Conservation (phyloP, 805 yeast species). For the Metschnikowia rubicola region DNA sequence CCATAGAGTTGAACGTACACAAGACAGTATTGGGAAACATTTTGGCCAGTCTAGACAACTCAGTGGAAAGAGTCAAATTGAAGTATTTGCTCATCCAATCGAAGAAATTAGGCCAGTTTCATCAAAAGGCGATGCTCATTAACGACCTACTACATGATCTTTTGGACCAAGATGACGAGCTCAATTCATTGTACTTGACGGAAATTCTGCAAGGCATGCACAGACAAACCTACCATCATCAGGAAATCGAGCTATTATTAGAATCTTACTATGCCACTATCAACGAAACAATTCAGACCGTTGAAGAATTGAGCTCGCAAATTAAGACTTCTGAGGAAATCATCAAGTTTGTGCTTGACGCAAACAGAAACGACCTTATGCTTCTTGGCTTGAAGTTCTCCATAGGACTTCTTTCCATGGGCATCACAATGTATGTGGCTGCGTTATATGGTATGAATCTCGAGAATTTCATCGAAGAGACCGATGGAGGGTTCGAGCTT, state of each 20-base stretch:
- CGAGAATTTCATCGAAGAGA: conserved; percentile 86
- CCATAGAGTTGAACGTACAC: conserved; percentile 84
- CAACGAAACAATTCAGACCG: conserved; percentile 92
- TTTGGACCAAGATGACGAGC: conserved; percentile 81
- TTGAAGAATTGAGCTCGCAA: conserved; percentile 72
- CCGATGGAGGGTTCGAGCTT: conserved; percentile 60
- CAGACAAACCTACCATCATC: conserved; percentile 61
- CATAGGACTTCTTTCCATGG: conserved; percentile 77
- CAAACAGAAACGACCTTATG: conserved; percentile 93
- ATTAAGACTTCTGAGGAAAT: conserved; percentile 93
- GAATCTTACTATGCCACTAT: conserved; percentile 89
- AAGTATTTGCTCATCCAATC: conserved; percentile 78
- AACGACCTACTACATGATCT: conserved; percentile 83
- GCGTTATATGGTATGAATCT: conserved; percentile 95
- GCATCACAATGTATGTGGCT: conserved; percentile 75
- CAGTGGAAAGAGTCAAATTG: conserved; percentile 75
- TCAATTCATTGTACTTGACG: conserved; percentile 76
- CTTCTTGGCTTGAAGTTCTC: conserved; percentile 78
- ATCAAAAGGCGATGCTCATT: conserved; percentile 77
- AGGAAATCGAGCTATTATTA: conserved; percentile 83
- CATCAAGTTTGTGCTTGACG: conserved; percentile 85
- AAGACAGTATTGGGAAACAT: conserved; percentile 71
- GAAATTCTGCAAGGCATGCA: conserved; percentile 47
- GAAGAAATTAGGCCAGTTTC: conserved; percentile 78
- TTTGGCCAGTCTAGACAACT: conserved; percentile 71